Percentiles rank a stretch among this genome's conserved stretches.
Conservation (phyloP, 2,329 filamentous ascomycete species). For the Elsinoe arachidis region DNA sequence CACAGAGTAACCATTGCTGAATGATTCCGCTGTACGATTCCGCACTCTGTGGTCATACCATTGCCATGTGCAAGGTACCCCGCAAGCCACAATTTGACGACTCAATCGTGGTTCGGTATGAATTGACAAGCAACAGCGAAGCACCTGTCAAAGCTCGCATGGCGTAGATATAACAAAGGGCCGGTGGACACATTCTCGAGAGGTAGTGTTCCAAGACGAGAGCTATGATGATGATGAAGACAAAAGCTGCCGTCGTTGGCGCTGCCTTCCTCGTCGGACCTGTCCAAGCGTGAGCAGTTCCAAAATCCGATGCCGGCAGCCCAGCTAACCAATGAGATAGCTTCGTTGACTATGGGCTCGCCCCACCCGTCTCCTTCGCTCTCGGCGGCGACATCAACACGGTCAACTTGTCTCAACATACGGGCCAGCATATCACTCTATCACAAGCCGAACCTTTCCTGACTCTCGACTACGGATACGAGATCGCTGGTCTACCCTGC, state of each 20-base stretch:
- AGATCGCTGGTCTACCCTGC: conserved; percentile 28
- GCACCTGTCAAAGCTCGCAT: too few species aligned
- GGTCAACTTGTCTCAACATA: neutral
- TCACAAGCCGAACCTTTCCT: neutral
- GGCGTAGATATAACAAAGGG: too few species aligned
- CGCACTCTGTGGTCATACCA: neutral
- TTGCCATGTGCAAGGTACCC: too few species aligned
- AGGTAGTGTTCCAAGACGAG: too few species aligned
- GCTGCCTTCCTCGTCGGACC: too few species aligned
- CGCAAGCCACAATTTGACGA: too few species aligned
- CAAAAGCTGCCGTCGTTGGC: too few species aligned
- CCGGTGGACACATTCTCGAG: too few species aligned
- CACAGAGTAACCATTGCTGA: neutral
- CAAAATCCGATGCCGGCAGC: neutral
- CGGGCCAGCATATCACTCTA: neutral
- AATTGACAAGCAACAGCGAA: too few species aligned
- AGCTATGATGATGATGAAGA: too few species aligned
- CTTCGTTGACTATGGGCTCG: neutral
- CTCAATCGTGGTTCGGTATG: too few species aligned
- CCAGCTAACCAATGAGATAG: neutral
- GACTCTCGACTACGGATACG: conserved; percentile 23
- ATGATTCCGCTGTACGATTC: neutral
- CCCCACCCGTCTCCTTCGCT: neutral
- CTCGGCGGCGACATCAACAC: neutral
- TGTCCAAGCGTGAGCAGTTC: neutral